A percentile compares a stretch with the other conserved stretches of the same genome.
Conservation (phyloP, 2,329 filamentous ascomycete species). For the Phialophora expanda region DNA sequence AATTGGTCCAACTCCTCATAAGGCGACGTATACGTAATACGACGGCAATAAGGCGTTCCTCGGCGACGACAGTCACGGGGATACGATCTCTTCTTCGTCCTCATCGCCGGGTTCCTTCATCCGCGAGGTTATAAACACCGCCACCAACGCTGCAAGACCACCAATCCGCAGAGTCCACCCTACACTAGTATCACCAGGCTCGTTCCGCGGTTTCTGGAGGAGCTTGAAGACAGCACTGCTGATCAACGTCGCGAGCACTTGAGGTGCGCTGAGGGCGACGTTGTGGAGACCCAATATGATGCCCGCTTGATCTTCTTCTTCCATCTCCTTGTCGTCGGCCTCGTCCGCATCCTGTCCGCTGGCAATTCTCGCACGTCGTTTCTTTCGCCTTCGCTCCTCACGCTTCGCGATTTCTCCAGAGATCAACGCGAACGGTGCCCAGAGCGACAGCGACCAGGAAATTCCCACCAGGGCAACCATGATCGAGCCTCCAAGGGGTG, state of each 20-base stretch:
- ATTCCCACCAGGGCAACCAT: slow-evolving; percentile 83
- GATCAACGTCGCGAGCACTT: slow-evolving; percentile 85
- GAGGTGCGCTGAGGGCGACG: slow-evolving; percentile 87
- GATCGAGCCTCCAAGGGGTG: slow-evolving; percentile 72
- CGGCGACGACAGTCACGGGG: background rate
- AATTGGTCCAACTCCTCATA: background rate
- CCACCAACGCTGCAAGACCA: slow-evolving; percentile 75
- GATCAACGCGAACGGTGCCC: slow-evolving; percentile 95
- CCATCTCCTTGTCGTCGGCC: slow-evolving; percentile 38
- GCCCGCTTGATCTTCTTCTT: slow-evolving; percentile 76
- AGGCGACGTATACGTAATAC: slow-evolving; percentile 5
- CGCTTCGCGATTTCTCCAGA: slow-evolving; percentile 87
- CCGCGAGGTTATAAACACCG: slow-evolving; percentile 59
- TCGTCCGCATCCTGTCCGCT: slow-evolving; percentile 41
- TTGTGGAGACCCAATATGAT: slow-evolving; percentile 95
- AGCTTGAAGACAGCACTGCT: slow-evolving; percentile 83
- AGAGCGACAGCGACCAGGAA: slow-evolving; percentile 89
- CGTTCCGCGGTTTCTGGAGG: slow-evolving; percentile 84
- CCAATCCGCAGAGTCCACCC: slow-evolving; percentile 85
- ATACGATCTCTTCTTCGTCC: slow-evolving; percentile 23
- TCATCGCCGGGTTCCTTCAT: slow-evolving; percentile 37
- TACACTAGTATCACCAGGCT: slow-evolving; percentile 83
- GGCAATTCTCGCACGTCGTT: slow-evolving; percentile 45
- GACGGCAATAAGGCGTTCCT: background rate
- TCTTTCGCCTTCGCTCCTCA: slow-evolving; percentile 65